A percentile compares a stretch with the other conserved stretches of the same genome.
These are phyloP conservation scores for Phoma sp. DNA, from an alignment of 2,329 filamentous ascomycete species.

Conservation along the genomic window DNA sequence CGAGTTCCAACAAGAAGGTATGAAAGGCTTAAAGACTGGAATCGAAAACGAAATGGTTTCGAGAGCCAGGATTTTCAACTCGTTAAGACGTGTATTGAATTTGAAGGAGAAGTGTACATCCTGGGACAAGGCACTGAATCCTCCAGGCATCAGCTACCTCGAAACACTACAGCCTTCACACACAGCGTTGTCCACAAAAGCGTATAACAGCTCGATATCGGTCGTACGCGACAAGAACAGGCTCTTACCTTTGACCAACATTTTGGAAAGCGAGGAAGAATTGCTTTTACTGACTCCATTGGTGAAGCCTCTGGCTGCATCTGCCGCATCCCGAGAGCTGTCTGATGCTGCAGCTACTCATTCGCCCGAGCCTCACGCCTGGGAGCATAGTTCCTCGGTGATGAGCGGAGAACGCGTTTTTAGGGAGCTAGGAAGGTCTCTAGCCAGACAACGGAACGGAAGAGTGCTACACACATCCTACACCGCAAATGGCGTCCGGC, in stretches of 20 bases:
- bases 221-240: constrained; percentile 89
- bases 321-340: constrained; percentile 76
- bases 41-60: constrained; percentile 90
- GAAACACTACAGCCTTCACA: constrained; percentile 84
- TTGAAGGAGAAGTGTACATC: constrained; percentile 87
- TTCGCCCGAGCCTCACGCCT: constrained; percentile 61
- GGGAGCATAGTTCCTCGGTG: constrained; percentile 67
- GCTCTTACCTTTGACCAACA: constrained; percentile 79
- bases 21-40: constrained; percentile 86
- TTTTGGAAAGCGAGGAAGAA: constrained; percentile 84
- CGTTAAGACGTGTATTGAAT: constrained; percentile 75
- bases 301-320: constrained; percentile 90
- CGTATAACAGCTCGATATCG: constrained; percentile 92
- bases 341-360: constrained; percentile 64
- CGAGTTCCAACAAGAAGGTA: constrained; percentile 86
- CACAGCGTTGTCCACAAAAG: constrained; percentile 78
- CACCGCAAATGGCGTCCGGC: constrained; percentile 88
- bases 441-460: constrained; percentile 85
- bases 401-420: constrained; percentile 96
- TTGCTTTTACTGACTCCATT: constrained; percentile 86
- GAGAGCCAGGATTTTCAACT: constrained; percentile 78
- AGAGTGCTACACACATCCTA: constrained; percentile 94
- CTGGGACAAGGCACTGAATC: constrained; percentile 91
- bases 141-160: constrained; percentile 76
- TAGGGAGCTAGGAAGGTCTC: constrained; percentile 81